phyloP scores from a whole-genome alignment of 2,329 filamentous ascomycete genomes.

The Fonsecaea monophora region DNA sequence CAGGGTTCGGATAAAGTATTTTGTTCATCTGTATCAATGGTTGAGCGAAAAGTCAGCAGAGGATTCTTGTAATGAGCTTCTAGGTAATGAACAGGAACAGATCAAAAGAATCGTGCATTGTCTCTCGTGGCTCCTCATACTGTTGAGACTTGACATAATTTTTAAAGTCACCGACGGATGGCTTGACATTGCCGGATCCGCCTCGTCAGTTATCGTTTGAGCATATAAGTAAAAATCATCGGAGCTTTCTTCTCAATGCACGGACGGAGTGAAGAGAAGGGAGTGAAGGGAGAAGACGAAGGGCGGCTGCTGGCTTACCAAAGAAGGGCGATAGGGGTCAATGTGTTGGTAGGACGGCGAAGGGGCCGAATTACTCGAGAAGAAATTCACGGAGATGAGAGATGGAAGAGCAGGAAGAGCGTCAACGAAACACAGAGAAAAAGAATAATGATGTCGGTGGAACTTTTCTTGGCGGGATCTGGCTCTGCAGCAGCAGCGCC shows the following conservation, averaged over 20 bases:
- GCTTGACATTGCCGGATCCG: constrained; percentile 35
- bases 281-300: not conserved
- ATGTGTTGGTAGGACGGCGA: not conserved
- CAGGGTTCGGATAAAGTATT: not conserved
- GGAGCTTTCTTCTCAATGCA: constrained; percentile 15
- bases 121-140: constrained; percentile 32
- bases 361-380: not conserved
- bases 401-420: not conserved
- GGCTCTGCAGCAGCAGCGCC: not conserved
- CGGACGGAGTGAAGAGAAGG: not conserved
- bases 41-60: not conserved
- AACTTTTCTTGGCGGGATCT: constrained; percentile 7
- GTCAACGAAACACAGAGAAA: not conserved
- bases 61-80: not conserved
- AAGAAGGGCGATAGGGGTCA: not conserved
- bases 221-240: constrained; percentile 33
- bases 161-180: constrained; percentile 37
- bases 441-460: not conserved
- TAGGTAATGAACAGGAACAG: not conserved
- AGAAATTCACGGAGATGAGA: not conserved
- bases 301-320: constrained; percentile 17
- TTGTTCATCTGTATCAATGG: not conserved
- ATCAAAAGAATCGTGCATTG: not conserved
- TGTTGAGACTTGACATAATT: constrained; percentile 39
- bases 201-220: constrained; percentile 38